Evolutionary conservation across 192 early-diverging fungal genomes (phyloP).

Genomic region (Umbelopsis vinacea): DNA sequence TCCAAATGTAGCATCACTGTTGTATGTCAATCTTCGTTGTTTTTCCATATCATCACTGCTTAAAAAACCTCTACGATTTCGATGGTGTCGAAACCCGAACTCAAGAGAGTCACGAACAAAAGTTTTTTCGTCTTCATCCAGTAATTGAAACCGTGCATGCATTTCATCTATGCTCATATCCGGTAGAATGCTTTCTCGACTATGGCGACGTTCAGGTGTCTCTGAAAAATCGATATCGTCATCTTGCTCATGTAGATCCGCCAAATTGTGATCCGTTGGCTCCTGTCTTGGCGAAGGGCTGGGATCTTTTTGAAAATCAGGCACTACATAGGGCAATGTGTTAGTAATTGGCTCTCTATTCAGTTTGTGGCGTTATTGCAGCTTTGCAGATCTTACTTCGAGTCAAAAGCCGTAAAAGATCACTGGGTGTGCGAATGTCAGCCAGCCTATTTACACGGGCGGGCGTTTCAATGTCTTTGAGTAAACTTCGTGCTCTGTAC

Average conservation of each 20-base stretch:
- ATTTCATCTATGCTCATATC: constrained; percentile 6
- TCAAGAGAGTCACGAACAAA: constrained; percentile 14
- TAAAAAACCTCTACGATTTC: neutral
- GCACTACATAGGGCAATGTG: neutral
- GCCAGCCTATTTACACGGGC: neutral
- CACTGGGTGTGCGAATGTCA: constrained; percentile 6
- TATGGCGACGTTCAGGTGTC: neutral
- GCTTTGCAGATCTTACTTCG: neutral
- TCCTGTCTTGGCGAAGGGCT: neutral
- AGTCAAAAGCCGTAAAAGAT: neutral
- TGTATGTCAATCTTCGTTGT: constrained; percentile 10
- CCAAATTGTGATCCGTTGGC: neutral
- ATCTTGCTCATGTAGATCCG: neutral
- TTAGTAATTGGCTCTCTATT: neutral
- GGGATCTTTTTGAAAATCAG: constrained; percentile 11
- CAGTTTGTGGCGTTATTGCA: neutral
- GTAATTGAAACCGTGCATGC: neutral
- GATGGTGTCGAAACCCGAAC: constrained; percentile 11
- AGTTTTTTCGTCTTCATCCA: neutral
- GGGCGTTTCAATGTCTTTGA: neutral
- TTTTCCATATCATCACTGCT: neutral
- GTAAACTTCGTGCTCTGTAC: neutral
- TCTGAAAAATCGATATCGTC: neutral
- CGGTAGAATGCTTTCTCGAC: neutral
- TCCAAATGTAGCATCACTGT: constrained; percentile 15